Evolutionary conservation across 2,329 filamentous ascomycete genomes (phyloP).

Genomic region (Orbilia oligospora): DNA sequence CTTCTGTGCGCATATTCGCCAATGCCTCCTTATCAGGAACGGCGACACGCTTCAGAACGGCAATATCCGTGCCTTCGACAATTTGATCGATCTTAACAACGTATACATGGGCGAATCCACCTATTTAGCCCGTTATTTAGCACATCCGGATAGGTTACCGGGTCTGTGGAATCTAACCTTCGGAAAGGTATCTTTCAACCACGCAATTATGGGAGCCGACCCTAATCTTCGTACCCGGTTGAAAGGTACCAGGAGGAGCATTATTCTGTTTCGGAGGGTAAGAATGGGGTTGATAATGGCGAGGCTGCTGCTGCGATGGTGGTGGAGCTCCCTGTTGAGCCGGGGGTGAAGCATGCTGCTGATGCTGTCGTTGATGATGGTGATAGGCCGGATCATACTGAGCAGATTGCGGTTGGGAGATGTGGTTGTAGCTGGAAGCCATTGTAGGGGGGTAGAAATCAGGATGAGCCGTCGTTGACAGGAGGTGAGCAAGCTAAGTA

Average conservation of each 20-base stretch:
- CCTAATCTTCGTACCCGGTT: constrained; percentile 95
- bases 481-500: constrained; percentile 29
- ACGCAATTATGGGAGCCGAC: constrained; percentile 92
- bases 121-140: constrained; percentile 66
- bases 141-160: constrained; percentile 12
- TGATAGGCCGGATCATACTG: constrained; percentile 43
- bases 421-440: constrained; percentile 59
- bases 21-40: constrained; percentile 96
- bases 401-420: constrained; percentile 47
- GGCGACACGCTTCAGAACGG: constrained; percentile 93
- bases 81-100: constrained; percentile 87
- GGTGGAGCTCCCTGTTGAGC: constrained; percentile 34
- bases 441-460: constrained; percentile 58
- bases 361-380: constrained; percentile 15
- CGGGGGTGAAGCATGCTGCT: constrained; percentile 42
- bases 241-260: constrained; percentile 82
- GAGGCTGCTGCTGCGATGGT: constrained; percentile 36
- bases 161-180: constrained; percentile 69
- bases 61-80: constrained; percentile 82
- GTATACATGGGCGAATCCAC: constrained; percentile 98
- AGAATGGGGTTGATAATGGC: constrained; percentile 61
- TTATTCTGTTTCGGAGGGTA: constrained; percentile 63
- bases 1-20: constrained; percentile 96
- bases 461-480: constrained; percentile 54
- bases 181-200: constrained; percentile 96